Evolutionary conservation across 768 basidiomycete species (phyloP).

Genomic region (Boletus subcaerulescens): DNA sequence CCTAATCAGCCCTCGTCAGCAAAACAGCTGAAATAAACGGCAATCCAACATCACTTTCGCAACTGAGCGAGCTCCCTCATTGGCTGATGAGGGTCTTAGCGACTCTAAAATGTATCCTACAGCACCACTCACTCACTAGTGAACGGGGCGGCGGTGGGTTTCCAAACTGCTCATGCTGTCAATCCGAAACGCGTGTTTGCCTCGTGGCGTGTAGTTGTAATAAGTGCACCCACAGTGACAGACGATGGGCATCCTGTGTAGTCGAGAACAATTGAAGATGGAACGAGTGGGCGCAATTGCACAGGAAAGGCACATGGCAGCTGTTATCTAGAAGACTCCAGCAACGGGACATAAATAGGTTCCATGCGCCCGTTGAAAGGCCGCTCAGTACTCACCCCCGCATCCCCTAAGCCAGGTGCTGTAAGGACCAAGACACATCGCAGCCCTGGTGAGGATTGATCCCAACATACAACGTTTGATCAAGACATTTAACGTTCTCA

Average conservation of each 20-base stretch:
- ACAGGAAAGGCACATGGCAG: conserved; percentile 1
- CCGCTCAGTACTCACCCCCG: background rate
- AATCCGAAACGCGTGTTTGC: background rate
- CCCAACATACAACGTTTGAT: no score
- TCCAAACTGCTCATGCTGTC: background rate
- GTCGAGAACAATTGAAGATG: background rate
- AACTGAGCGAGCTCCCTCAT: no score
- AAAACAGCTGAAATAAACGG: no score
- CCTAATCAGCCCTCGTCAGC: no score
- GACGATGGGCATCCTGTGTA: background rate
- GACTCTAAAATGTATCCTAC: no score
- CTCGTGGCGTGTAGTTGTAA: background rate
- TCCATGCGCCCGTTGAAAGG: no score
- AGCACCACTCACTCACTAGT: no score
- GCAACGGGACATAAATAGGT: background rate
- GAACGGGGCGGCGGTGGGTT: no score
- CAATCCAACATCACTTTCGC: no score
- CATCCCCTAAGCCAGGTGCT: background rate
- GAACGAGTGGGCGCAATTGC: background rate
- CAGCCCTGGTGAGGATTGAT: background rate
- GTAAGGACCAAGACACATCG: background rate
- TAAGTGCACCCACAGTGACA: background rate
- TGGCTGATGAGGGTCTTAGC: no score
- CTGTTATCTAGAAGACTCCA: background rate
- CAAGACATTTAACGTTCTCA: background rate